Evolutionary conservation across 768 basidiomycete genomes (phyloP), one percentile per base, ranked within the genome.

Genomic region (Symmetrospora coprosmae): DNA sequence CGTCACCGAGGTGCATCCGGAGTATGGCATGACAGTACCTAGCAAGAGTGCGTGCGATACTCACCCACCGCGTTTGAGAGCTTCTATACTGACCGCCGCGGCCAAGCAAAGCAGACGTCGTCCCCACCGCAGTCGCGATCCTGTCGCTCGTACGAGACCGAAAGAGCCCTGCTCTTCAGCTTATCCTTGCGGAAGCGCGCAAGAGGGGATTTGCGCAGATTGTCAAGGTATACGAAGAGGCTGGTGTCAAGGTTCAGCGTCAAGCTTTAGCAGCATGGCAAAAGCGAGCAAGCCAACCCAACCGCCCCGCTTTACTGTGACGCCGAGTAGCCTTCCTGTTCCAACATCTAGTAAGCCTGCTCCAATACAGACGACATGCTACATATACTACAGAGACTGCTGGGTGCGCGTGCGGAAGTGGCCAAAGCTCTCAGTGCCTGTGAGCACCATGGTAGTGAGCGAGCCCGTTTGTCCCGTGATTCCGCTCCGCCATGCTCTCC

Each of bases 371-470:
- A 13, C 14, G 38, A 39, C 38, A 39, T 39, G 38, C 38, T 19
- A 13, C 13, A 39, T 13, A 39, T 19, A 13, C 38, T 13, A 39
- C 14, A 23, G 14, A 52, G 6, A 52, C 50, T 52, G 48, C 48
- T 52, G 31, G 14, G n/a, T n/a, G n/a, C n/a, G n/a, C n/a, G n/a
- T n/a, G n/a, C n/a, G n/a, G n/a, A n/a, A 33, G 13, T 13, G 28
- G 38, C 9, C 8, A 7, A 6, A 14, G 31, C 16, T 14, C 27
- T 41, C n/a, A 56, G 34, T 56, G 53, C 14, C 53, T 16, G 34
- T 56, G 53, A 14, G n/a, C 34, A 17, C 65, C 66, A n/a, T 67
- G 64, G 46, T 65, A 69, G 35, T 69, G 68, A 46, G 45, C n/a
- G 2, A 66, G 34, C 3, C 49, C 59, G 1, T 4, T 30, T 11